Evolutionary conservation across 1,284 basidiomycete species (phyloP), one percentile per base, ranked within the genome.

Genomic region (Naganishia albida): DNA sequence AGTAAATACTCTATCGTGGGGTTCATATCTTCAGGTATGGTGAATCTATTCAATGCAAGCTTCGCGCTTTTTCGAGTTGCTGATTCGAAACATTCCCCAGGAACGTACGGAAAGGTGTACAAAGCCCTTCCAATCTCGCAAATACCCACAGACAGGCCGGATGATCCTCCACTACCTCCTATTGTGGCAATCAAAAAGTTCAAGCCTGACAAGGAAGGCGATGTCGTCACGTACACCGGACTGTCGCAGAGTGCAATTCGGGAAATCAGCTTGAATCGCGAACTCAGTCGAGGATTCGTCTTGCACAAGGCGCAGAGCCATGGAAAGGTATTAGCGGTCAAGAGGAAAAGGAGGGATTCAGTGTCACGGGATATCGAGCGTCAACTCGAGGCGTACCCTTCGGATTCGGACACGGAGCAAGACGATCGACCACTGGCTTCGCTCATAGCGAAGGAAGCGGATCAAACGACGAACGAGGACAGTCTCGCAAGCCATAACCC

Each of bases 111-210:
- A 0, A 84, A 93, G 30, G 95, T 99, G 4, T 99, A 99, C 85
- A 99, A 99, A 78, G 96, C 94, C 0, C 85, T 90, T 68, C 71
- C 82, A 18, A 74, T 70, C 16, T 56, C 44, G 48, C 50, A 50
- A 15, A 56, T 42, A 10, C 67, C 52, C 38, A 72, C 63, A 54
- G 68, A 4, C 53, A 66, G 48, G 57, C 64, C 52, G 68, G 71
- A 57, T 25, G 46, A 52, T 63, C 59, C 18, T 38, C 66, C 40
- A 39, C 63, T 42, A 25, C 65, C 50, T 1, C 82, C 81, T 64
- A 83, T 95, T 54, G 90, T 93, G 73, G 96, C 95, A 3, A 98
- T 99, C 81, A 99, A 99, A 82, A 99, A 99, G 79, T 99, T 99
- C 83, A 99, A 99, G 77, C 94, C 95, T 0, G 96, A 99, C 82